A percentile compares a stretch with the other conserved stretches of the same genome.
Conservation (phyloP, 2,329 filamentous ascomycete genomes). For the Fusarium anguioides region DNA sequence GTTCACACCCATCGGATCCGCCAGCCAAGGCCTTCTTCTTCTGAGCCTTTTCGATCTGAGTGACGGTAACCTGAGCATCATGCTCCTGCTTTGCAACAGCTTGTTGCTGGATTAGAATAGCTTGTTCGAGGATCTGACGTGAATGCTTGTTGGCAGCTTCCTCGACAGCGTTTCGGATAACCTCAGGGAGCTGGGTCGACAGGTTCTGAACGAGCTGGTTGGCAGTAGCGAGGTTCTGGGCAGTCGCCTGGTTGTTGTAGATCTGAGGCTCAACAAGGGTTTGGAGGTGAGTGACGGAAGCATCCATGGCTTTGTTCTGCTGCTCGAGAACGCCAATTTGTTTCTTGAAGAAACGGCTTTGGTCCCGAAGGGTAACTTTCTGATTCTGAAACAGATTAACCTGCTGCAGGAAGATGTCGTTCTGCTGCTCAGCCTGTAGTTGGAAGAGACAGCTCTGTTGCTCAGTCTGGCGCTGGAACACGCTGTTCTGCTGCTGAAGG, state of each 20-base stretch:
- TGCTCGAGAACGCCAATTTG: conserved; percentile 25
- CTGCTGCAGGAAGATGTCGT: not conserved
- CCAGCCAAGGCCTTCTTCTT: conserved; percentile 1
- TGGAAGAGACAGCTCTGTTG: not conserved
- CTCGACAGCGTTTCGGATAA: conserved; percentile 43
- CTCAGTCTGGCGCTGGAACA: not conserved
- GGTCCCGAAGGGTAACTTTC: conserved; percentile 1
- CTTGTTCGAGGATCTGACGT: conserved; percentile 19
- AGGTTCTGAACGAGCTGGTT: conserved; percentile 39
- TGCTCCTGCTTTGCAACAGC: conserved; percentile 23
- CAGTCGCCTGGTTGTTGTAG: conserved; percentile 30
- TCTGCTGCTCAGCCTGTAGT: not conserved
- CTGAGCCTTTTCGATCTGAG: not conserved
- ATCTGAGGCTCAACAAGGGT: conserved; percentile 36
- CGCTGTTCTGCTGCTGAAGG: not conserved
- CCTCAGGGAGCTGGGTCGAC: conserved; percentile 43
- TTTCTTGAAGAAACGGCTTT: conserved; percentile 26
- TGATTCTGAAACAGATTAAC: not conserved
- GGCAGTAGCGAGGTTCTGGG: conserved; percentile 39
- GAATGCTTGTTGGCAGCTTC: conserved; percentile 35
- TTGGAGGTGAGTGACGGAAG: conserved; percentile 30
- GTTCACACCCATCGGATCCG: not conserved
- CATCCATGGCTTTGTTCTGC: conserved; percentile 42
- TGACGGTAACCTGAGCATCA: not conserved
- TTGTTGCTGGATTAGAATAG: conserved; percentile 40